phyloP scores from a whole-genome alignment of 495 filamentous ascomycete species.

The Parmelia sp. region DNA sequence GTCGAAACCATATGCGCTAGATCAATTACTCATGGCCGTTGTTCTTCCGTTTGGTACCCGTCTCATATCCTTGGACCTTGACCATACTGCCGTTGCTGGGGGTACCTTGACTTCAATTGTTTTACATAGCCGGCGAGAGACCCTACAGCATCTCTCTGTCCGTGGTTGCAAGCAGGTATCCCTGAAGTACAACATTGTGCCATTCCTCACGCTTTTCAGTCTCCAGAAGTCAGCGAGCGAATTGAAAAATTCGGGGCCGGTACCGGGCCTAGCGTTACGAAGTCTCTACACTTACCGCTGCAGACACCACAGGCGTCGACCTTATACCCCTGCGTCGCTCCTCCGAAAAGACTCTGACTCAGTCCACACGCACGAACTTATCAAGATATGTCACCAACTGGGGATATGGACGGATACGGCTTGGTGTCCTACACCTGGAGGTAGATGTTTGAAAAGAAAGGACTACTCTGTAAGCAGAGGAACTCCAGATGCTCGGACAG shows the following conservation, averaged over 20 bases:
- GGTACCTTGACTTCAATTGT: slow-evolving; percentile 49
- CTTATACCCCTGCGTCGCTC: slow-evolving; percentile 51
- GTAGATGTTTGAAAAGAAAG: slow-evolving; percentile 49
- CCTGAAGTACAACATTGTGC: slow-evolving; percentile 58
- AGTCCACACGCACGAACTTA: slow-evolving; percentile 56
- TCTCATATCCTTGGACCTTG: slow-evolving; percentile 51
- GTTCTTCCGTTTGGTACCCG: slow-evolving; percentile 50
- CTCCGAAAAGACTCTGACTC: slow-evolving; percentile 54
- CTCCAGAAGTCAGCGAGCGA: slow-evolving; percentile 29
- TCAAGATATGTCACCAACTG: slow-evolving; percentile 54
- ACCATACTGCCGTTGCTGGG: slow-evolving; percentile 56
- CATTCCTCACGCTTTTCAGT: slow-evolving; percentile 48
- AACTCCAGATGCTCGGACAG: slow-evolving; percentile 42
- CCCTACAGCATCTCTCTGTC: slow-evolving; percentile 53
- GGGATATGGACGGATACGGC: slow-evolving; percentile 60
- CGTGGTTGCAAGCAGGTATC: slow-evolving; percentile 62
- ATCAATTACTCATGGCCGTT: slow-evolving; percentile 51
- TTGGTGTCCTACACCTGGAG: slow-evolving; percentile 57
- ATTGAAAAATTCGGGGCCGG: slow-evolving; percentile 25
- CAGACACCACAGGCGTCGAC: slow-evolving; percentile 53
- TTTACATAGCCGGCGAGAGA: slow-evolving; percentile 47
- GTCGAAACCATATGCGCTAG: slow-evolving; percentile 51
- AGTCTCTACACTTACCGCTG: slow-evolving; percentile 58
- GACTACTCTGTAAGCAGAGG: slow-evolving; percentile 53
- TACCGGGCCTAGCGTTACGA: slow-evolving; percentile 43